Percentiles rank a stretch among this genome's conserved stretches.
phyloP scores from a whole-genome alignment of 768 basidiomycete species.

The Leccinum incarnatum region DNA sequence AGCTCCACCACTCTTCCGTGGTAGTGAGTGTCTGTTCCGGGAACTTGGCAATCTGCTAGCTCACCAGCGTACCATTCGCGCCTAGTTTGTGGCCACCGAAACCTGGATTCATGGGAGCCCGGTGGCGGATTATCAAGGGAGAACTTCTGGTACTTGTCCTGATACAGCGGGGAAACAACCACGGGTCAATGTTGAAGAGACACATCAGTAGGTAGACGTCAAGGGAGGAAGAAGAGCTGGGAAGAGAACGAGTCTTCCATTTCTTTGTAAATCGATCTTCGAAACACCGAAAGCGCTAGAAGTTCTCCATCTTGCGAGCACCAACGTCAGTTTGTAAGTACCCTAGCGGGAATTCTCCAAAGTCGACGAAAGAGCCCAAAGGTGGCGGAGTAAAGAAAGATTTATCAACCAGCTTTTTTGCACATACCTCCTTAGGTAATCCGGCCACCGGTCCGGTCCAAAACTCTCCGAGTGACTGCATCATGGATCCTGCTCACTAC shows the following conservation, averaged over 20 bases:
- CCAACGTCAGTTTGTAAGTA: conserved; percentile 7
- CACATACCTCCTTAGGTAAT: conserved; percentile 12
- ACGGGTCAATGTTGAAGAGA: not conserved
- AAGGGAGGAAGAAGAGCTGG: conserved; percentile 2
- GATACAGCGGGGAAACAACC: not conserved
- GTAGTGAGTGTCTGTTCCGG: not conserved
- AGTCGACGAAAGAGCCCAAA: not conserved
- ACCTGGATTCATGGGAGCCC: conserved; percentile 4
- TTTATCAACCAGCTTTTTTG: not conserved
- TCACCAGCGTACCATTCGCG: conserved; percentile 4
- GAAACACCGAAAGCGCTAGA: conserved; percentile 10
- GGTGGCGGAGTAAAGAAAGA: not conserved
- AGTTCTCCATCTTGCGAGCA: conserved; percentile 20
- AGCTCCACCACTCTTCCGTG: conserved; percentile 1
- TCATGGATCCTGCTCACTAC: not conserved
- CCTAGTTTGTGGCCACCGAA: not conserved
- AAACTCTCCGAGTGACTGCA: not conserved
- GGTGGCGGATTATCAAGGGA: conserved; percentile 20
- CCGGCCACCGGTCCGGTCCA: not conserved
- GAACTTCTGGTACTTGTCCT: not conserved
- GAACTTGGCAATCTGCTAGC: not conserved
- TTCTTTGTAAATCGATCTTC: conserved; percentile 23
- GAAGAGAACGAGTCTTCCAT: conserved; percentile 14
- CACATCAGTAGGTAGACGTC: conserved; percentile 9
- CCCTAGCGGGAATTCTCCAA: conserved; percentile 6